phyloP scores from a whole-genome alignment of 2,329 filamentous ascomycete species.

The Fusarium devonianum region DNA sequence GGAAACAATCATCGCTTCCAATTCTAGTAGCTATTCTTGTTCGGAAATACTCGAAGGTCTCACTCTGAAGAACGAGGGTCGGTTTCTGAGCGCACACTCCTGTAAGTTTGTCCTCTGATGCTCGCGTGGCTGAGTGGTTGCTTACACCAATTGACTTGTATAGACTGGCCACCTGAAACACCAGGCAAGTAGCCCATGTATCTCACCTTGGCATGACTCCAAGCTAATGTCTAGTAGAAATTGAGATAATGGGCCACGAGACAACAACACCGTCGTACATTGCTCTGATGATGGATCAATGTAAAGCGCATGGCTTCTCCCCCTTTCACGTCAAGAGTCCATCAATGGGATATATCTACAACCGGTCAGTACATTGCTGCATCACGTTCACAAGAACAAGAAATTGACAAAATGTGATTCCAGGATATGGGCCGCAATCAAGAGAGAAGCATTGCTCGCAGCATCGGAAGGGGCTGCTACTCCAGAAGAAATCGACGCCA shows the following conservation, averaged over 20 bases:
- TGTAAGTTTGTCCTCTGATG: slow-evolving; percentile 41
- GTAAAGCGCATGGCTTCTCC: slow-evolving; percentile 41
- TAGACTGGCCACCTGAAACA: slow-evolving; percentile 46
- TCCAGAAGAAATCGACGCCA: slow-evolving; percentile 43
- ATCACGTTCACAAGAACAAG: no score
- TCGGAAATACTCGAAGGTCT: slow-evolving; percentile 51
- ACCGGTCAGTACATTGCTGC: slow-evolving; percentile 26
- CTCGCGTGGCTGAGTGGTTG: no score
- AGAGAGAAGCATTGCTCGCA: slow-evolving; percentile 43
- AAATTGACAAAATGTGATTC: neutral
- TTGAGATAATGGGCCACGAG: slow-evolving; percentile 46
- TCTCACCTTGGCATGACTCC: accelerated
- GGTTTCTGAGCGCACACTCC: slow-evolving; percentile 54
- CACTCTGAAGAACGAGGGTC: slow-evolving; percentile 42
- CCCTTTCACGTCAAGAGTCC: slow-evolving; percentile 42
- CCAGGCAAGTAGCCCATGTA: slow-evolving; percentile 25
- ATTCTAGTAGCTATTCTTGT: slow-evolving; percentile 56
- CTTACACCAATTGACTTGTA: neutral
- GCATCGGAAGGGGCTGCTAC: slow-evolving; percentile 43
- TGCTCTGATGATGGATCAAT: slow-evolving; percentile 36
- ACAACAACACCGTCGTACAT: slow-evolving; percentile 34
- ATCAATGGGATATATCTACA: slow-evolving; percentile 46
- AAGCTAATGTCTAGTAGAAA: slow-evolving; percentile 14
- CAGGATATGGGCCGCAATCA: slow-evolving; percentile 46
- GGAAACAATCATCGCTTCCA: slow-evolving; percentile 53